Evolutionary conservation across 257 asterid species (phyloP), one percentile per base, ranked within the genome.

Genomic region (Fraxinus americana): DNA sequence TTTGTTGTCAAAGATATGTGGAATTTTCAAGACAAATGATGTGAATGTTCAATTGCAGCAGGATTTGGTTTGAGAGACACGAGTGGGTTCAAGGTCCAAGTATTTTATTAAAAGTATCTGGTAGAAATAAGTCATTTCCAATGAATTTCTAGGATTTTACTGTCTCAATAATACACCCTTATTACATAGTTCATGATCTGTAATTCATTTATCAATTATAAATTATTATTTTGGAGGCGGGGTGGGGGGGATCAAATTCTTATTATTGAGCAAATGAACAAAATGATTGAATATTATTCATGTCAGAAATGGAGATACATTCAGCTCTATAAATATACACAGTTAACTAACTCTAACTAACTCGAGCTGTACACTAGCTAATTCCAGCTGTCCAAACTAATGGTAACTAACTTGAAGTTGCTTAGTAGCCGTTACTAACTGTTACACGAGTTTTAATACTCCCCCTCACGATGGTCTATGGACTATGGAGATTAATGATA

Each of bases 21-120:
- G 79, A 71, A 59, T 71, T 74, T 67, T 54, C 34, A 79, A 57
- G 75, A 78, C 79, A 54, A 41, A 25, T 13, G 38, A 77, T 79
- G 48, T 73, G 34, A 45, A 35, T 76, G 75, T 75, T 80, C 75
- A 59, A 34, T 61, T 14, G 39, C 5, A 71, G 8, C 17, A 41
- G 75, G 13, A 41, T 38, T 21, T 11, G 21, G 14, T 1, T 10
- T n/a, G 54, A 7, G 32, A 59, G 48, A 43, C 72, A 27, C 12
- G 10, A 36, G 13, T 29, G 48, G 66, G 67, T 38, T 67, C 14
- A 54, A 32, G 48, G 19, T 73, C 19, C 19, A n/a, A 23, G 30
- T 61, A 23, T 9, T 59, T 10, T 23, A 59, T 23, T 61, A 9
- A 0, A 61, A 61, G 2, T 61, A 3, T 23, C 2, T 4, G 11